These are phyloP conservation scores for Talaromyces sp. DNA, from an alignment of 2,329 filamentous ascomycete species.

Conservation along the genomic window DNA sequence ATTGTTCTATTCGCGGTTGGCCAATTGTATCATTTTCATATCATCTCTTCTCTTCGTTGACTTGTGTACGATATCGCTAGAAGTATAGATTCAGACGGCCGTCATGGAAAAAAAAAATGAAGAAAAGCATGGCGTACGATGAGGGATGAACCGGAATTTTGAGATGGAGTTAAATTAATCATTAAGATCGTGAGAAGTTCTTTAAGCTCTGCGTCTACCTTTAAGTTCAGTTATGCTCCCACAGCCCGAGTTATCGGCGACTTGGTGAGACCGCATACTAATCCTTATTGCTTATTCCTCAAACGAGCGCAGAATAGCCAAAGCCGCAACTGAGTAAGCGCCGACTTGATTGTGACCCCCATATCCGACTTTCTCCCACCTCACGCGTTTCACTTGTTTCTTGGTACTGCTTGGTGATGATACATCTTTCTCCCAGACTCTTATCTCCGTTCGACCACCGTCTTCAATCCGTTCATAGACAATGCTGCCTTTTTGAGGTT, in stretches of 20 bases:
- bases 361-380: slow-evolving; percentile 44
- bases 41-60: slow-evolving; percentile 10
- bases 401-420: slow-evolving; percentile 6
- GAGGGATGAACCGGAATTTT: slow-evolving; percentile 2
- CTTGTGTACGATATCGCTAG: neutral
- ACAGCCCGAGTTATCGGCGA: neutral
- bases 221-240: neutral
- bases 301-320: slow-evolving; percentile 39
- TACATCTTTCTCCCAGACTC: slow-evolving; percentile 36
- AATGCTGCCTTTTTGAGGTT: slow-evolving; percentile 26
- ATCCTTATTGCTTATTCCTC: slow-evolving; percentile 25
- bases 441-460: slow-evolving; percentile 32
- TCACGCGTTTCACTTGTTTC: slow-evolving; percentile 35
- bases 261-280: neutral
- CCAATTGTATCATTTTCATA: neutral
- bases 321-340: slow-evolving; percentile 36
- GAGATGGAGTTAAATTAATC: neutral
- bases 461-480: slow-evolving; percentile 28
- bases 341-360: slow-evolving; percentile 46
- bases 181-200: neutral
- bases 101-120: neutral
- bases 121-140: neutral
- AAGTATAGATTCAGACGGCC: neutral
- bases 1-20: neutral
- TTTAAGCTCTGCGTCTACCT: neutral